Base-by-base conservation (phyloP, 139 green algal species). In the Marvania coccoides region DNA sequence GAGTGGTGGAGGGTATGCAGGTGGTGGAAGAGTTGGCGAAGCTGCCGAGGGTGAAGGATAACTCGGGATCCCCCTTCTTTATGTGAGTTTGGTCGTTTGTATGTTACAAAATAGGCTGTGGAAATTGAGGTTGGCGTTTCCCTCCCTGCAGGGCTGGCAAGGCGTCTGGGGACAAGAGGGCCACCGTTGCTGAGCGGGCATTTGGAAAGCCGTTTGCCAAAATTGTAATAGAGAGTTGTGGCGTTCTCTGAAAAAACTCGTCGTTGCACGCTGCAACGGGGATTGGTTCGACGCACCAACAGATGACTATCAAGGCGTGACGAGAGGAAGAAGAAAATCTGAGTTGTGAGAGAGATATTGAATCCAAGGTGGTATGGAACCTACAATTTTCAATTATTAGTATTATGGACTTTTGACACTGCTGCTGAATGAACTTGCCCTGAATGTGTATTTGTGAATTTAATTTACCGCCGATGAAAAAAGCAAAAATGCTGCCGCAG, bases 11-110 rank as follows among this genome's bases (percentile, higher is more conserved):
- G 15, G 81, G 81, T 29, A 65, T 76, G 63, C 72, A 84, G 2
- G 38, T 77, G 6, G 73, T 88, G 31, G n/a, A 73, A 12, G 9
- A 48, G 6, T 35, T 88, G 8, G 47, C 67, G 3, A 35, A 15
- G 14, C 51, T 86, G 58, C 79, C 79, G 12, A 37, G 72, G 7
- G 79, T 85, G 19, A 83, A 80, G 58, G 57, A 82, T 70, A 85
- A 85, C 53, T 61, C 58, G 14, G 51, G 35, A 33, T 71, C 47
- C 6, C 63, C 74, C 34, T 85, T 80, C 62, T 82, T 85, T 63
- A 78, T n/a, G n/a, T n/a, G n/a, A 75, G 67, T 31, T 33, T 15
- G 61, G 61, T 40, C 53, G 59, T 34, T 2, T 56, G 8, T 28
- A 34, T 5, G 61, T 34, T 60, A 13, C 24, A 34, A 2, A n/a